These are phyloP conservation scores for Akanthomyces dipterigenus DNA, from an alignment of 2,329 filamentous ascomycete genomes.

Conservation along the genomic window DNA sequence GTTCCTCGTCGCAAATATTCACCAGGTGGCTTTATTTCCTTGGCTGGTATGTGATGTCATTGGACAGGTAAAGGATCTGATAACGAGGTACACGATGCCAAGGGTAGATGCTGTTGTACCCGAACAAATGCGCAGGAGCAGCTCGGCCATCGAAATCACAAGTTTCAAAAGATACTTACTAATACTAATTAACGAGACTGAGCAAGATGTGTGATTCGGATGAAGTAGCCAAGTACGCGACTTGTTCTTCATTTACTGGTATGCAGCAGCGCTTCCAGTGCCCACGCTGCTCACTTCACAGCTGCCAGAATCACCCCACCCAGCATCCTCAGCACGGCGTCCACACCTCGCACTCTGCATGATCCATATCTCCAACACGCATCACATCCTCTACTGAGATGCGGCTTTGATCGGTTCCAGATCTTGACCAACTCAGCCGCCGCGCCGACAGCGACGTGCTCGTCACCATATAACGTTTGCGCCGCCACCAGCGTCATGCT, in stretches of 20 bases:
- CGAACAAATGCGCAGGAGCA: background rate
- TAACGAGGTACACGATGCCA: background rate
- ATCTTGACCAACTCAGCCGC: slow-evolving; percentile 12
- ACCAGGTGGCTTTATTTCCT: background rate
- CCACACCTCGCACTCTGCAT: slow-evolving; percentile 17
- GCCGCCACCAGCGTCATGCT: slow-evolving; percentile 12
- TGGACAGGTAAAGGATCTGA: slow-evolving; percentile 4
- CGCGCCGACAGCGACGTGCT: slow-evolving; percentile 11
- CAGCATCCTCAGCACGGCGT: slow-evolving; percentile 13
- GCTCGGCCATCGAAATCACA: no score
- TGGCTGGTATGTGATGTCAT: background rate
- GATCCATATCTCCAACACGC: background rate
- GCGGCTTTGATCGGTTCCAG: background rate
- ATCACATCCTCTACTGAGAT: background rate
- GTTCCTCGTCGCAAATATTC: background rate
- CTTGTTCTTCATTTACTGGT: background rate
- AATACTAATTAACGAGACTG: background rate
- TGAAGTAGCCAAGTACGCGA: background rate
- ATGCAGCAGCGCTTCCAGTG: background rate
- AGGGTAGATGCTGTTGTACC: background rate
- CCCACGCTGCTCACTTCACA: background rate
- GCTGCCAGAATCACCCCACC: slow-evolving; percentile 6
- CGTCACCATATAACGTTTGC: slow-evolving; percentile 16
- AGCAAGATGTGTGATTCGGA: no score
- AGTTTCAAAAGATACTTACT: background rate